Evolutionary conservation across 2,329 filamentous ascomycete genomes (phyloP).

Genomic region (Fusarium foetens): DNA sequence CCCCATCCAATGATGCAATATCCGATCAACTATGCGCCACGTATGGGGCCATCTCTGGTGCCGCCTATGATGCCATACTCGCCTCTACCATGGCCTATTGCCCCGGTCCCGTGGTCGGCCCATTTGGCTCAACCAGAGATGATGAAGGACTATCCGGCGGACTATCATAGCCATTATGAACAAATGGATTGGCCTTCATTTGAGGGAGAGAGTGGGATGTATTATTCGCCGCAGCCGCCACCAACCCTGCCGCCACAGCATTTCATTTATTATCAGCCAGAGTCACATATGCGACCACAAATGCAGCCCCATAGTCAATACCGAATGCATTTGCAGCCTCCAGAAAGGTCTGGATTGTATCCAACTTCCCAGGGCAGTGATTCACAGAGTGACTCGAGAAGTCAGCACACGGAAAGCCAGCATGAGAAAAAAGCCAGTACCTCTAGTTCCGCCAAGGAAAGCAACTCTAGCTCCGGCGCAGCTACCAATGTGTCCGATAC

Average conservation of each 20-base stretch:
- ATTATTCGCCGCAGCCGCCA: background rate
- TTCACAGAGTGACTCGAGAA: background rate
- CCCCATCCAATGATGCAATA: background rate
- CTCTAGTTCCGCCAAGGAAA: background rate
- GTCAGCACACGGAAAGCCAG: background rate
- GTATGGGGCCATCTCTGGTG: background rate
- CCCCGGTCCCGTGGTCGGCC: background rate
- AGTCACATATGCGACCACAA: background rate
- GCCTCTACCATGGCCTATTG: constrained; percentile 15
- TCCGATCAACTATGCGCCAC: constrained; percentile 1
- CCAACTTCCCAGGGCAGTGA: background rate
- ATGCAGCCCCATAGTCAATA: background rate
- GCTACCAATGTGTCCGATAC: background rate
- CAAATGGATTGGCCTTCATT: background rate
- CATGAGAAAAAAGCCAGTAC: background rate
- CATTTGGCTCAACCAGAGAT: background rate
- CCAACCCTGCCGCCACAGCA: background rate
- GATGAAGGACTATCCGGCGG: background rate
- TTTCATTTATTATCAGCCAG: background rate
- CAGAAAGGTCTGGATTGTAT: background rate
- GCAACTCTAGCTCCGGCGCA: background rate
- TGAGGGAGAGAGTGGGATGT: background rate
- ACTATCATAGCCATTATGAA: background rate
- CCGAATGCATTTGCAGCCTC: background rate
- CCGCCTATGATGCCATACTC: constrained; percentile 14